Conservation (phyloP, 352 stramenopile species). For the Globisporangium alternatum region DNA sequence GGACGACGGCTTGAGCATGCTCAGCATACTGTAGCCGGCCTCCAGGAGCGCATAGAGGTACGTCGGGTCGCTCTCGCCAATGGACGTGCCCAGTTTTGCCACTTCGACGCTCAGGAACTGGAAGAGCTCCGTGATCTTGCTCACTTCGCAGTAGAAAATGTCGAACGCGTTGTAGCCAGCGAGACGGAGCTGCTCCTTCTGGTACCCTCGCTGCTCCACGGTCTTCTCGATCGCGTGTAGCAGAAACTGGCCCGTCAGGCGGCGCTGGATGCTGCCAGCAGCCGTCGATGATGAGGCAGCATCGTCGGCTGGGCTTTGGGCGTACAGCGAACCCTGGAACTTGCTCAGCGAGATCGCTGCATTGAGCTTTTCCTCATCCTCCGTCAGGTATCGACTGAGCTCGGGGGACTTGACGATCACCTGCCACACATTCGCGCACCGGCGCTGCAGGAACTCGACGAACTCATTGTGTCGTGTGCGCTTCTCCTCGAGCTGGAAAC, state of each 20-base stretch:
- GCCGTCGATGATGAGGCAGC: background rate
- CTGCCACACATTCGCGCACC: conserved; percentile 57
- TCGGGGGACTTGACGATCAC: conserved; percentile 53
- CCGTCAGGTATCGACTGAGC: conserved; percentile 46
- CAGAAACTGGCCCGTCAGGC: conserved; percentile 57
- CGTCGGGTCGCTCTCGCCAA: conserved; percentile 55
- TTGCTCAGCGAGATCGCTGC: conserved; percentile 73
- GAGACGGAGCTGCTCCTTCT: conserved; percentile 73
- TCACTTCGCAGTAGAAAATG: conserved; percentile 87
- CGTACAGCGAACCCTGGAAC: conserved; percentile 64
- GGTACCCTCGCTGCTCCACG: conserved; percentile 69
- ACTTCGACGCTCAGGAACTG: conserved; percentile 50
- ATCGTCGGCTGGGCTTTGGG: conserved; percentile 10
- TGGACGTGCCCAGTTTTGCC: conserved; percentile 42
- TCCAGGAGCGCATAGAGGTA: conserved; percentile 67
- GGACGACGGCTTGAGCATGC: conserved; percentile 43
- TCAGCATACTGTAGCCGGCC: conserved; percentile 67
- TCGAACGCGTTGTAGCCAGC: conserved; percentile 86
- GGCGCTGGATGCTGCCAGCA: conserved; percentile 26
- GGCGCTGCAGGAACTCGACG: conserved; percentile 61
- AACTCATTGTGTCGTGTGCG: conserved; percentile 53
- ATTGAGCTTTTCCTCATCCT: conserved; percentile 77
- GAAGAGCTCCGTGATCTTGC: conserved; percentile 73
- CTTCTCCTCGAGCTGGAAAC: conserved; percentile 85
- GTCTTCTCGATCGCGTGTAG: conserved; percentile 73